Conservation (phyloP, 805 yeast genomes). For the Huiozyma naganishii region DNA sequence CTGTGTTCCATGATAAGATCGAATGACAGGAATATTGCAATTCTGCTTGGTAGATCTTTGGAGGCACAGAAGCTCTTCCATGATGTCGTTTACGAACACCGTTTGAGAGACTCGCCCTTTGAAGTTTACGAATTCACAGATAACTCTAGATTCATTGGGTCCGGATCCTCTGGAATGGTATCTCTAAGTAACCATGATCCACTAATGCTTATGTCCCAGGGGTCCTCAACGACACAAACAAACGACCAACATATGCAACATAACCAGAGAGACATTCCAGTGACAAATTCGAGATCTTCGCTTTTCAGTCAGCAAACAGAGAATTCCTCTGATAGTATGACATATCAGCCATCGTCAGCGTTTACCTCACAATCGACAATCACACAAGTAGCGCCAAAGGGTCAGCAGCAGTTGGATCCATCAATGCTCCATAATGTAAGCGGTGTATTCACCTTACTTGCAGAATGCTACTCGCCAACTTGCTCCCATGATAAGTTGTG, state of each 20-base stretch:
- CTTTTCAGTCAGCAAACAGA: slow-evolving; percentile 1
- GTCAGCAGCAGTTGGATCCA: neutral
- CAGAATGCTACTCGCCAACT: slow-evolving; percentile 95
- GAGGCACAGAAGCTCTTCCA: slow-evolving; percentile 93
- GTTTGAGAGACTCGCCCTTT: slow-evolving; percentile 74
- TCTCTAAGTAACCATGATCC: slow-evolving; percentile 22
- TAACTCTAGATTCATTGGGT: slow-evolving; percentile 21
- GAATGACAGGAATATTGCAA: slow-evolving; percentile 81
- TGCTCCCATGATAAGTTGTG: slow-evolving; percentile 82
- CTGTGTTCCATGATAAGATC: slow-evolving; percentile 78
- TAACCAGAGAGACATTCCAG: slow-evolving; percentile 2
- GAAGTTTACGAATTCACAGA: slow-evolving; percentile 81
- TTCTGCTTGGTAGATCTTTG: slow-evolving; percentile 77
- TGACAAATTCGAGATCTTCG: slow-evolving; percentile 7
- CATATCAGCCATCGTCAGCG: neutral
- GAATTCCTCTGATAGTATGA: slow-evolving; percentile 1
- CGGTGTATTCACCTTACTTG: slow-evolving; percentile 85
- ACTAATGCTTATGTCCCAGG: slow-evolving; percentile 14
- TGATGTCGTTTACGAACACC: slow-evolving; percentile 90
- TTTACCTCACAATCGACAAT: neutral
- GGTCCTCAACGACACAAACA: slow-evolving; percentile 6
- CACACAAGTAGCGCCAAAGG: neutral
- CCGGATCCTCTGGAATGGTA: slow-evolving; percentile 14
- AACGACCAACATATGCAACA: neutral
- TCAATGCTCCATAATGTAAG: slow-evolving; percentile 32